Conservation (phyloP, 805 yeast species). For the Kuraishia capsulata region DNA sequence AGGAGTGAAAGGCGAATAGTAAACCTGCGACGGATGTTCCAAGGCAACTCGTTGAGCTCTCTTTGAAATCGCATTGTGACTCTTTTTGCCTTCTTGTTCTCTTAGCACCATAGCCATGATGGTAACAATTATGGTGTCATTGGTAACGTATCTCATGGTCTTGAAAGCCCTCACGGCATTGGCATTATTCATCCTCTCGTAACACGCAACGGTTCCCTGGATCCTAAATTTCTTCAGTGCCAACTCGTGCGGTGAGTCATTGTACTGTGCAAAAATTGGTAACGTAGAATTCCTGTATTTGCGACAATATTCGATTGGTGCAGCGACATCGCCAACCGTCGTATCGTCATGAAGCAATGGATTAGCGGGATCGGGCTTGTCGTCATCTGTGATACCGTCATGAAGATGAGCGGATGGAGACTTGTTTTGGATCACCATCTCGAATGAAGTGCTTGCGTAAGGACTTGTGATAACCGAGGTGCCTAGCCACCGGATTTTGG, state of each 20-base stretch:
- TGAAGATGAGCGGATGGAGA: slow-evolving; percentile 5
- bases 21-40: background rate
- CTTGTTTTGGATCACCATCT: slow-evolving; percentile 7
- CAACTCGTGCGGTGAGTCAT: slow-evolving; percentile 4
- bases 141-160: slow-evolving; percentile 6
- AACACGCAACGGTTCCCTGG: slow-evolving; percentile 5
- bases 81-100: slow-evolving; percentile 9
- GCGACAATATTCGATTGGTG: background rate
- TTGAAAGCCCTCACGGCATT: slow-evolving; percentile 4
- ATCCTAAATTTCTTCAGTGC: slow-evolving; percentile 5
- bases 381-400: slow-evolving; percentile 7
- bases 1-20: background rate
- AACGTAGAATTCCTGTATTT: slow-evolving; percentile 7
- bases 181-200: slow-evolving; percentile 4
- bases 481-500: slow-evolving; percentile 10
- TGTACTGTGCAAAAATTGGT: slow-evolving; percentile 7
- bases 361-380: slow-evolving; percentile 5
- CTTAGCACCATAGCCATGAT: slow-evolving; percentile 8
- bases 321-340: slow-evolving; percentile 6
- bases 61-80: slow-evolving; percentile 3
- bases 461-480: slow-evolving; percentile 6
- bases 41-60: background rate
- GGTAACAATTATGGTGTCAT: slow-evolving; percentile 7
- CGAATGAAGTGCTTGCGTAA: slow-evolving; percentile 6
- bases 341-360: slow-evolving; percentile 7